Percentiles rank a stretch among this genome's conserved stretches.
phyloP scores from a whole-genome alignment of 306 rosid species.

The Rosa lucieae region DNA sequence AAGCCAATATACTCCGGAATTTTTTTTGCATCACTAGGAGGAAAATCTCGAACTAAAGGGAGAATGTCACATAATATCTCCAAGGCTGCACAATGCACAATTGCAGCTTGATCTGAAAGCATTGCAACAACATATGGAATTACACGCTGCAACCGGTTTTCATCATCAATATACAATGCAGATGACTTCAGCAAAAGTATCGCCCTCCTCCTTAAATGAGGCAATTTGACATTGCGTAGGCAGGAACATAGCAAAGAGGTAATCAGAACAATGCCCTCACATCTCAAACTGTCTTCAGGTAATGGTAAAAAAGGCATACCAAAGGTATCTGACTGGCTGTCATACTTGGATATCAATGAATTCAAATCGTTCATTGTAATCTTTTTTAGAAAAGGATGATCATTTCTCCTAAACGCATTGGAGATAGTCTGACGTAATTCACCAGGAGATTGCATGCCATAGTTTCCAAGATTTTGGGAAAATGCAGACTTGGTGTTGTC shows the following conservation, averaged over 20 bases:
- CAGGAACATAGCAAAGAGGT: slow-evolving; percentile 94
- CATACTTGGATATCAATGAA: slow-evolving; percentile 80
- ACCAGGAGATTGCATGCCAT: slow-evolving; percentile 64
- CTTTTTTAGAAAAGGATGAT: slow-evolving; percentile 76
- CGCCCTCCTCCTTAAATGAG: slow-evolving; percentile 87
- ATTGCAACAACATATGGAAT: slow-evolving; percentile 89
- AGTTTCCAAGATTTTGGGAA: slow-evolving; percentile 52
- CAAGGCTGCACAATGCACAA: slow-evolving; percentile 93
- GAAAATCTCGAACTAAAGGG: slow-evolving; percentile 88
- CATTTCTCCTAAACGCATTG: slow-evolving; percentile 77
- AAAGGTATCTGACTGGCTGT: slow-evolving; percentile 88
- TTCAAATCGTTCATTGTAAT: slow-evolving; percentile 71
- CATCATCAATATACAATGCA: slow-evolving; percentile 89
- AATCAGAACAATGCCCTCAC: slow-evolving; percentile 97
- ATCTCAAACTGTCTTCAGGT: slow-evolving; percentile 80
- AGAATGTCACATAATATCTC: slow-evolving; percentile 93
- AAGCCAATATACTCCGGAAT: slow-evolving; percentile 94
- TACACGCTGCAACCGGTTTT: slow-evolving; percentile 89
- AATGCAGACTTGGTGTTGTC: slow-evolving; percentile 46
- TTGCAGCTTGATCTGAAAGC: slow-evolving; percentile 92
- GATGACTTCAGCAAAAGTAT: slow-evolving; percentile 79
- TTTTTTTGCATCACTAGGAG: slow-evolving; percentile 96
- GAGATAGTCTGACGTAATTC: slow-evolving; percentile 80
- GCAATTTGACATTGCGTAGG: slow-evolving; percentile 89
- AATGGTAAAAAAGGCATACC: slow-evolving; percentile 72